A percentile compares a stretch with the other conserved stretches of the same genome.
Evolutionary conservation across 805 yeast genomes (phyloP).

Genomic region (Clavispora vitiphila): DNA sequence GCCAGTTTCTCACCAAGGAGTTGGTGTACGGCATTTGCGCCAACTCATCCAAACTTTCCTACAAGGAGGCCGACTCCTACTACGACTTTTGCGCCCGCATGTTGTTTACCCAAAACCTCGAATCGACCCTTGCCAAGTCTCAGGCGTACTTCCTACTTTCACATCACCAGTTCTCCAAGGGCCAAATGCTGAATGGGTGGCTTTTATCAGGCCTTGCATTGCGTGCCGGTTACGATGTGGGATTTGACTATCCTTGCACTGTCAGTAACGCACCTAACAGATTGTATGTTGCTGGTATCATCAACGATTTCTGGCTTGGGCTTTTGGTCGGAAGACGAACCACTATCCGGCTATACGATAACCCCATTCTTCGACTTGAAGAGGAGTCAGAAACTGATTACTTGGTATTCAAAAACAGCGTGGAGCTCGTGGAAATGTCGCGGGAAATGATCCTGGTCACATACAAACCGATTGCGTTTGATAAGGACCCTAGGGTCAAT

Average conservation of each 20-base stretch:
- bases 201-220: conserved; percentile 12
- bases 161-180: conserved; percentile 12
- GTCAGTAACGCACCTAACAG: conserved; percentile 6
- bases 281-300: conserved; percentile 10
- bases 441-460: conserved; percentile 14
- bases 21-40: conserved; percentile 14
- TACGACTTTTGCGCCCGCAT: conserved; percentile 5
- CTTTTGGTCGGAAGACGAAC: conserved; percentile 13
- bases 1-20: conserved; percentile 7
- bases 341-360: conserved; percentile 3
- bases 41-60: conserved; percentile 6
- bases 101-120: conserved; percentile 5
- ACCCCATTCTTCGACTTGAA: conserved; percentile 12
- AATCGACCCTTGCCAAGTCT: conserved; percentile 11
- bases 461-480: conserved; percentile 13
- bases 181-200: conserved; percentile 16
- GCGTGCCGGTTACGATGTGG: conserved; percentile 13
- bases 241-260: conserved; percentile 8
- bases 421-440: conserved; percentile 13
- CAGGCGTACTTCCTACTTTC: conserved; percentile 13
- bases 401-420: conserved; percentile 9
- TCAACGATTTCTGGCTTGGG: conserved; percentile 12
- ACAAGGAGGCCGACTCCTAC: conserved; percentile 13
- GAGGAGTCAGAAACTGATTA: conserved; percentile 9
- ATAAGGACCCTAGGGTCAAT: conserved; percentile 14